These are phyloP conservation scores for Puccinia coronata DNA, from an alignment of 1,284 basidiomycete species.

Conservation along the genomic window DNA sequence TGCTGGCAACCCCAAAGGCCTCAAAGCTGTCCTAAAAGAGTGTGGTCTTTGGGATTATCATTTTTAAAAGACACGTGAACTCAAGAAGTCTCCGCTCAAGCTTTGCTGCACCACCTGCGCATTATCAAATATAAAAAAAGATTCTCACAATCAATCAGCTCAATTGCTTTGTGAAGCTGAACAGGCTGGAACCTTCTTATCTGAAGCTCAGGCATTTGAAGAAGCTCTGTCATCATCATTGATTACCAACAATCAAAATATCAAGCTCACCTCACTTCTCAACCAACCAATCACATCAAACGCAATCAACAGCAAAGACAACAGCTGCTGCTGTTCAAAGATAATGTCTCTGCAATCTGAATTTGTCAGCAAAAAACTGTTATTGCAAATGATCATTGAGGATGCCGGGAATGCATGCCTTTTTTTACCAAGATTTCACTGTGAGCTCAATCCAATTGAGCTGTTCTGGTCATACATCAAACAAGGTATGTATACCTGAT, in stretches of 20 bases:
- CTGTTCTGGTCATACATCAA: background rate
- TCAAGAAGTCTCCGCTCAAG: background rate
- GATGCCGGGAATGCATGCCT: background rate
- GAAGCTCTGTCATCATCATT: background rate
- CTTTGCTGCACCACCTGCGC: background rate
- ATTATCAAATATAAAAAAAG: background rate
- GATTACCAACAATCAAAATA: background rate
- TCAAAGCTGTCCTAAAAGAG: background rate
- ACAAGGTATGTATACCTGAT: background rate
- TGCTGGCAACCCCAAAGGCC: background rate
- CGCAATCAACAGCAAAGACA: no score
- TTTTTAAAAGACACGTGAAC: no score
- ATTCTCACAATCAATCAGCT: background rate
- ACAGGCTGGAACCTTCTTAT: background rate
- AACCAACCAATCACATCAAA: no score
- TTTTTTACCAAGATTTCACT: background rate
- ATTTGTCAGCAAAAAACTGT: background rate
- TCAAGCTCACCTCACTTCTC: no score
- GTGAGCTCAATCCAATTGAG: conserved; percentile 3
- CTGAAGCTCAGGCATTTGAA: background rate
- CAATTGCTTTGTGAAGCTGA: background rate
- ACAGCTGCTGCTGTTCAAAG: background rate
- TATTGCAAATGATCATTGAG: conserved; percentile 3
- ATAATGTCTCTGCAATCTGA: background rate
- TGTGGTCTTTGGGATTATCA: conserved; percentile 3